Evolutionary conservation across 192 early-diverging fungal species (phyloP), one percentile per base, ranked within the genome.

Genomic region (Funneliformis geosporum): DNA sequence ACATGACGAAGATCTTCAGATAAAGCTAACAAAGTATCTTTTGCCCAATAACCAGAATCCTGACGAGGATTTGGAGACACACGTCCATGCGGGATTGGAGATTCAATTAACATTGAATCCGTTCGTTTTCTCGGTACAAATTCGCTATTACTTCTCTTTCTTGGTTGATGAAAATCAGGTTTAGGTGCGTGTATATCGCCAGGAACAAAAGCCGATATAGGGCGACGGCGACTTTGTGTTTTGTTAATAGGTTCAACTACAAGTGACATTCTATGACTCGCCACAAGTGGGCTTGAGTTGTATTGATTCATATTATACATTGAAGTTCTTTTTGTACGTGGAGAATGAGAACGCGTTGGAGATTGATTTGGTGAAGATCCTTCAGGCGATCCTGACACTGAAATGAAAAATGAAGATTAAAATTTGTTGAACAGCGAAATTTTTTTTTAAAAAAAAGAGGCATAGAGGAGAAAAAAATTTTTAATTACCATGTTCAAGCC

Each of bases 11-110:
- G 11, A 72, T 72, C 70, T 25, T 27, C 44, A n/a, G 67, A 69
- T 47, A 72, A 72, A 23, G 70, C 46, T 12, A 11, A 0, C 28
- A 72, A 50, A 28, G 70, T 72, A 27, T 72, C 70, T 47, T 39
- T n/a, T 16, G 70, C 70, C 70, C 70, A 72, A 2, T 40, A 69
- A 23, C 44, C 70, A 23, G 70, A 46, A 16, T 72, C 70, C 50
- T 72, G 70, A 18, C 44, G 21, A 23, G 42, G 70, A 44, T 11
- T 47, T 40, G 70, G 70, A 21, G 70, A 72, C 7, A 50, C 11
- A 47, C 70, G 70, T 14, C 70, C 70, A 44, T 50, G 1, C 9
- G 8, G 28, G 1, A 72, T 14, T 47, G 43, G 39, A 25, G 69
- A 43, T 18, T 23, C 23, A 16, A 14, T 6, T 11, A 47, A 11